Conservation (phyloP, 2,329 filamentous ascomycete species). For the Mycocentrospora acerina region DNA sequence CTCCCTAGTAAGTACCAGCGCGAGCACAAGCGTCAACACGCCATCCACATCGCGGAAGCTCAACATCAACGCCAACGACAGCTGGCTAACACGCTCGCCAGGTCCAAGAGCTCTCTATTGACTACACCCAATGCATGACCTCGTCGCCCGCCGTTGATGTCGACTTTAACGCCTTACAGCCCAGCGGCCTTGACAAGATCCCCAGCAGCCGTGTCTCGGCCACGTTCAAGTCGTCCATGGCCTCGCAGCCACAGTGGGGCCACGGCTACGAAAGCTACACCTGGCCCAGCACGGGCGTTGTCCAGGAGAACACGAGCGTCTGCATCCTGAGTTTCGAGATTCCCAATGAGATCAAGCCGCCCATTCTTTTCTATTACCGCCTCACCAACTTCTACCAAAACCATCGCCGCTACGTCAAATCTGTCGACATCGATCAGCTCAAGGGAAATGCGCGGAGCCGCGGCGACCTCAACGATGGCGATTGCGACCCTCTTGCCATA, state of each 20-base stretch:
- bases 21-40: not conserved
- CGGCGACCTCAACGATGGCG: slow-evolving; percentile 63
- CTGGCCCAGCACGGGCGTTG: slow-evolving; percentile 20
- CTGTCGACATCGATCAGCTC: slow-evolving; percentile 80
- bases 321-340: slow-evolving; percentile 80
- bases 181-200: slow-evolving; percentile 52
- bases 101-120: slow-evolving; percentile 88
- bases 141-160: slow-evolving; percentile 52
- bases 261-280: slow-evolving; percentile 40
- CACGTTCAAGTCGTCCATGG: slow-evolving; percentile 66
- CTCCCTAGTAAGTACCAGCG: slow-evolving; percentile 61
- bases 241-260: slow-evolving; percentile 36
- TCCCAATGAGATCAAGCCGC: slow-evolving; percentile 74
- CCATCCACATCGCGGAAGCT: too few species aligned
- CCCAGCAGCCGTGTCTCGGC: slow-evolving; percentile 60
- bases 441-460: slow-evolving; percentile 67
- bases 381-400: slow-evolving; percentile 99
- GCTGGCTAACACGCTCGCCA: slow-evolving; percentile 42
- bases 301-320: slow-evolving; percentile 44
- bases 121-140: slow-evolving; percentile 77
- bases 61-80: too few species aligned
- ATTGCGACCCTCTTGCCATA: slow-evolving; percentile 70
- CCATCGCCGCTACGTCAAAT: slow-evolving; percentile 92
- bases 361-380: slow-evolving; percentile 91
- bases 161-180: slow-evolving; percentile 12